Evolutionary conservation across 306 rosid genomes (phyloP).

Genomic region (Begonia fuchsioides): DNA sequence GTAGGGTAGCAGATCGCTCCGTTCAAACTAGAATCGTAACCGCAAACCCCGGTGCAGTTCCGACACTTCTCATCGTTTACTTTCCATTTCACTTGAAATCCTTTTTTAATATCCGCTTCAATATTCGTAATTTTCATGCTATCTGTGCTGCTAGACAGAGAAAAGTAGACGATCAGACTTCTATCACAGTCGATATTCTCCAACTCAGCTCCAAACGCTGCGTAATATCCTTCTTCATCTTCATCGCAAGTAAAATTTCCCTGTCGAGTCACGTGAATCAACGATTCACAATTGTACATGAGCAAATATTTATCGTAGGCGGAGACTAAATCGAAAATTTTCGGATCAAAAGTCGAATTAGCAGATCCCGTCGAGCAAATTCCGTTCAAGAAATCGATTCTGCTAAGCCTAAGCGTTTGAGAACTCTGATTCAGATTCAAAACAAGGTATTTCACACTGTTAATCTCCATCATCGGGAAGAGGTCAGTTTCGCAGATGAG

Average conservation of each 20-base stretch:
- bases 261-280: background rate
- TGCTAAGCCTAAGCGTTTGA: background rate
- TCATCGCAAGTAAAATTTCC: background rate
- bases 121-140: background rate
- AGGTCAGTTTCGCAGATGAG: constrained; percentile 3
- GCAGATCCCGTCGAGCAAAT: background rate
- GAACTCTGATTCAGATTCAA: background rate
- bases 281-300: background rate
- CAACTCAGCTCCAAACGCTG: background rate
- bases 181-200: background rate
- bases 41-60: background rate
- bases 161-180: background rate
- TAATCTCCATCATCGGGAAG: background rate
- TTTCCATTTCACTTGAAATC: constrained; percentile 1
- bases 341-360: background rate
- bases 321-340: background rate
- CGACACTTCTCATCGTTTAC: background rate
- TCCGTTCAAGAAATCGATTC: constrained; percentile 3
- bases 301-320: background rate
- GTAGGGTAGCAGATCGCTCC: too few species aligned
- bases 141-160: background rate
- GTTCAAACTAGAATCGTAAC: background rate
- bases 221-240: background rate
- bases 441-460: constrained; percentile 4
- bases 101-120: background rate